Evolutionary conservation across 192 early-diverging fungal genomes (phyloP).

Genomic region (Cladochytrium replicatum): DNA sequence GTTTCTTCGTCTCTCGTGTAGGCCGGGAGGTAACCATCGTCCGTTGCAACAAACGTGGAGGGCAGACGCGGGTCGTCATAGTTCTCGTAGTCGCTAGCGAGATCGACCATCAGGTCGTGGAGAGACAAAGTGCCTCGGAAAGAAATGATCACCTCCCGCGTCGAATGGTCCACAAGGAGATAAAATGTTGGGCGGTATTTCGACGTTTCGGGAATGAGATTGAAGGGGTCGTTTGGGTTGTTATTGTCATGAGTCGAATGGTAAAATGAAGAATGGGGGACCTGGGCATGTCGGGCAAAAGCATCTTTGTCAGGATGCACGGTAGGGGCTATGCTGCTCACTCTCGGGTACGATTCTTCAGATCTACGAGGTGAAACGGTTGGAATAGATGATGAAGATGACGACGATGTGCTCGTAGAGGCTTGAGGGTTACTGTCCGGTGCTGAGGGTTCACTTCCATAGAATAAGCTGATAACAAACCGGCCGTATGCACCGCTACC

Average conservation of each 20-base stretch:
- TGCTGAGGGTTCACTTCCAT: slow-evolving; percentile 12
- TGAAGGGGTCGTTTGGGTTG: too few relatives aligned
- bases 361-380: too few relatives aligned
- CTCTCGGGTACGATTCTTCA: too few relatives aligned
- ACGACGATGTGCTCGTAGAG: slow-evolving; percentile 2
- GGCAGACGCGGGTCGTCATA: too few relatives aligned
- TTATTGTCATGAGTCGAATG: too few relatives aligned
- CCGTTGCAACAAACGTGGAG: slow-evolving; percentile 19
- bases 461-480: slow-evolving; percentile 16
- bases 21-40: slow-evolving; percentile 8
- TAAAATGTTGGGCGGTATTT: slow-evolving; percentile 47
- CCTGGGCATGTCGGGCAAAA: slow-evolving; percentile 27
- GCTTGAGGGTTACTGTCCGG: slow-evolving; percentile 3
- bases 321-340: too few relatives aligned
- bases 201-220: too few relatives aligned
- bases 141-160: slow-evolving; percentile 64
- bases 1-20: neutral
- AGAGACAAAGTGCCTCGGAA: slow-evolving; percentile 82
- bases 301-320: neutral
- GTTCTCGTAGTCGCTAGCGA: slow-evolving; percentile 66
- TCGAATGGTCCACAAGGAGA: slow-evolving; percentile 72
- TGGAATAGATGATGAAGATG: too few relatives aligned
- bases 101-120: slow-evolving; percentile 79
- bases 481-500: slow-evolving; percentile 30
- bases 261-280: slow-evolving; percentile 66